phyloP scores from a whole-genome alignment of 345 rosid species.

The Populus pruinosa region DNA sequence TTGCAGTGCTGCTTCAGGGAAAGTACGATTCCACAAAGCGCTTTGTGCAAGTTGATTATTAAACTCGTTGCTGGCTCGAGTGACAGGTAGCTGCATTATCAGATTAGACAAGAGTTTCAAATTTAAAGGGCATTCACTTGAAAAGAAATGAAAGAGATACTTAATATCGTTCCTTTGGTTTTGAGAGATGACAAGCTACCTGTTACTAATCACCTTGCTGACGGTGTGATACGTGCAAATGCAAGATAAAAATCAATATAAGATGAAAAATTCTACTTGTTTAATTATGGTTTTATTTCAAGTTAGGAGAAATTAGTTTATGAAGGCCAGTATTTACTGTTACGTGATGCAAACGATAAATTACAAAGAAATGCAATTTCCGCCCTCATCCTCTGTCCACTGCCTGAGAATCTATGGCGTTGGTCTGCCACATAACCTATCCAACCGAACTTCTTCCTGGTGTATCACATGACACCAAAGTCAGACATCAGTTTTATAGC shows the following conservation, averaged over 20 bases:
- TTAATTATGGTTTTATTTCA: background rate
- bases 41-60: too few species aligned
- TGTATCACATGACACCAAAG: background rate
- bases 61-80: too few species aligned
- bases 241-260: background rate
- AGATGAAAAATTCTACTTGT: background rate
- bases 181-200: background rate
- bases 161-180: too few species aligned
- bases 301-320: background rate
- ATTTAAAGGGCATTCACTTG: too few species aligned
- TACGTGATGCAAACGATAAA: background rate
- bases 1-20: background rate
- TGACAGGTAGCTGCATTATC: background rate
- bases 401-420: background rate
- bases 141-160: too few species aligned
- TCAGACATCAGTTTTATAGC: background rate
- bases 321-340: background rate
- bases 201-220: background rate
- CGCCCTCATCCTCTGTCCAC: background rate
- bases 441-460: conserved; percentile 44
- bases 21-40: too few species aligned
- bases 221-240: background rate
- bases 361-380: background rate
- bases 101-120: background rate
- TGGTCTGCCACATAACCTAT: conserved; percentile 48